Percentiles rank a stretch among this genome's conserved stretches.
Conservation (phyloP, 2,329 filamentous ascomycete species). For the Verticillium nubilum region DNA sequence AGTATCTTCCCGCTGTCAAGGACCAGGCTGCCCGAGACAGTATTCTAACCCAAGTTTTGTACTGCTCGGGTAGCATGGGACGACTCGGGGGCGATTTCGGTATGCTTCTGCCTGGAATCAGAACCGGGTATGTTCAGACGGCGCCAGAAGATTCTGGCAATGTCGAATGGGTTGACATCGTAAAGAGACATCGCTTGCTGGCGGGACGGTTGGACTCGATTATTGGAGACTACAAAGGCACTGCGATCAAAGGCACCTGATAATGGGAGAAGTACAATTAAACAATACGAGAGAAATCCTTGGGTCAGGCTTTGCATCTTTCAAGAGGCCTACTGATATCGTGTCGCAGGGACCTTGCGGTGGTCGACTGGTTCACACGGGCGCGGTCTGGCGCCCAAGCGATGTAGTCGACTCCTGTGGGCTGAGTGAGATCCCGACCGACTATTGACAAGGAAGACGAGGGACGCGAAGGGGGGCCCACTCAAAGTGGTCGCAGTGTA, state of each 20-base stretch:
- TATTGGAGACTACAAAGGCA: slow-evolving; percentile 46
- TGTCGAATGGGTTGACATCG: slow-evolving; percentile 80
- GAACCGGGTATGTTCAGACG: slow-evolving; percentile 24
- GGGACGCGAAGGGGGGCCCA: too few relatives aligned
- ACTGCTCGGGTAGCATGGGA: slow-evolving; percentile 87
- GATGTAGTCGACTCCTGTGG: too few relatives aligned
- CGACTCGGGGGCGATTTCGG: slow-evolving; percentile 90
- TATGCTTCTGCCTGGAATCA: slow-evolving; percentile 67
- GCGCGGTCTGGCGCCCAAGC: too few relatives aligned
- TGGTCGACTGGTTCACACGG: too few relatives aligned
- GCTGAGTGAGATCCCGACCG: too few relatives aligned
- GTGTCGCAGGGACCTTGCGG: too few relatives aligned
- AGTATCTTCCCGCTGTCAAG: slow-evolving; percentile 75
- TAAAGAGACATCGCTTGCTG: slow-evolving; percentile 80
- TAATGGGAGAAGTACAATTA: too few relatives aligned
- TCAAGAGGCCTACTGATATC: too few relatives aligned
- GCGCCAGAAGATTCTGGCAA: slow-evolving; percentile 13
- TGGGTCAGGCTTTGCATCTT: too few relatives aligned
- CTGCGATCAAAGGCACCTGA: neutral
- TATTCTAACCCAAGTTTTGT: slow-evolving; percentile 85
- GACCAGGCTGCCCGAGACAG: slow-evolving; percentile 80
- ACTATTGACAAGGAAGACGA: too few relatives aligned
- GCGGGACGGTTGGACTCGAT: slow-evolving; percentile 72
- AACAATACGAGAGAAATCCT: too few relatives aligned
- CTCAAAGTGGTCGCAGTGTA: too few relatives aligned